A percentile compares a stretch with the other conserved stretches of the same genome.
Conservation (phyloP, 2,329 filamentous ascomycete species). For the Colletotrichum graminicola region DNA sequence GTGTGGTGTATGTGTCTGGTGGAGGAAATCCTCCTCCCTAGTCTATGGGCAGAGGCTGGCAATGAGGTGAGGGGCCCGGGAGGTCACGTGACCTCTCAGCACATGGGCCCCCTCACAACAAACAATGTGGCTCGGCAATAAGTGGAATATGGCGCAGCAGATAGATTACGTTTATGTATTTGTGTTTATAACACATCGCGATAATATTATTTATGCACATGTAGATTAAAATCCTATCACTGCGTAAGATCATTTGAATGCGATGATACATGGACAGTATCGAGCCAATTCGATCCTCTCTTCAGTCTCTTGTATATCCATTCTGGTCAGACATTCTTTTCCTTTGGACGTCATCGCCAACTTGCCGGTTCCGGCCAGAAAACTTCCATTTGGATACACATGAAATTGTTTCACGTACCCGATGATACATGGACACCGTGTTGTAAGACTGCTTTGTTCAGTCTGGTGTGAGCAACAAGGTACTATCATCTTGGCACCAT, state of each 20-base stretch:
- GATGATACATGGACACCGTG: background rate
- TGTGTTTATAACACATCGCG: too few relatives aligned
- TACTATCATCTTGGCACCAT: too few relatives aligned
- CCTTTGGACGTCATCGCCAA: background rate
- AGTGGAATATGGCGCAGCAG: fast-evolving
- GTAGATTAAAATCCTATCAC: background rate
- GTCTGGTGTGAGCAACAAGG: background rate
- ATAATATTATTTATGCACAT: too few relatives aligned
- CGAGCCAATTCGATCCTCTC: fast-evolving
- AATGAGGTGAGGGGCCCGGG: too few relatives aligned
- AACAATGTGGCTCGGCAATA: too few relatives aligned
- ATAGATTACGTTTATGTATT: fast-evolving
- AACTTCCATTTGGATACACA: background rate
- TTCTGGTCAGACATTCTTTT: fast-evolving
- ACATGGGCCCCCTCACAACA: too few relatives aligned
- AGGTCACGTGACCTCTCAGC: too few relatives aligned
- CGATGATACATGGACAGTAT: fast-evolving
- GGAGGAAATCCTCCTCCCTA: too few relatives aligned
- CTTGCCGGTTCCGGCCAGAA: too few relatives aligned
- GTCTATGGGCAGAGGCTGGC: too few relatives aligned
- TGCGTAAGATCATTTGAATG: fast-evolving
- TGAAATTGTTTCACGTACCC: fast-evolving
- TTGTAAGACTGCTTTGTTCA: background rate
- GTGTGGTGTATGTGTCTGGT: too few relatives aligned
- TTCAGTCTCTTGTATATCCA: background rate